phyloP scores from a whole-genome alignment of 306 rosid genomes.

The Vigna hirtella region DNA sequence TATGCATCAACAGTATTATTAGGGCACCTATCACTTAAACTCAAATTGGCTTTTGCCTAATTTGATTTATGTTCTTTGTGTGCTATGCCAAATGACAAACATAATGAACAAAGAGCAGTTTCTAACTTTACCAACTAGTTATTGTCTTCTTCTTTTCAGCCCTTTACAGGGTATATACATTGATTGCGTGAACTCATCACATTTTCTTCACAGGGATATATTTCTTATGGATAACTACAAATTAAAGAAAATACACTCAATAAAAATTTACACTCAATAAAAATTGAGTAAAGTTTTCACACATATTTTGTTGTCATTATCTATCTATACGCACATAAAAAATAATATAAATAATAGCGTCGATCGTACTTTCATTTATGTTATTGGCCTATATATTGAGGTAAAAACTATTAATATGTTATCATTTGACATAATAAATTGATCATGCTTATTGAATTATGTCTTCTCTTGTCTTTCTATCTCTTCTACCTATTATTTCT shows the following conservation, averaged over 20 bases:
- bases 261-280: not conserved
- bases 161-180: conserved; percentile 17
- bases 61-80: conserved; percentile 46
- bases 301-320: not conserved
- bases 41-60: conserved; percentile 50
- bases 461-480: too few species aligned
- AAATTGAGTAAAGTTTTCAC: not conserved
- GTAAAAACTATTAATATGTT: too few species aligned
- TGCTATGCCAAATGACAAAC: conserved; percentile 56
- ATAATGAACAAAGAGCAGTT: conserved; percentile 43
- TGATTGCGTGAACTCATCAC: conserved; percentile 31
- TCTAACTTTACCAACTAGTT: conserved; percentile 36
- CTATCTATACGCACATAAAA: not conserved
- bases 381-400: too few species aligned
- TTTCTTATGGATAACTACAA: not conserved
- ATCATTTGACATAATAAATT: too few species aligned
- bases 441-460: too few species aligned
- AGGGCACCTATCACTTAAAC: conserved; percentile 35
- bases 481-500: too few species aligned
- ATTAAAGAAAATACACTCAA: not conserved
- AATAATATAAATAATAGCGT: too few species aligned
- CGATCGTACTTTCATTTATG: too few species aligned
- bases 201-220: not conserved
- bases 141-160: conserved; percentile 39
- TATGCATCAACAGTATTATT: conserved; percentile 29